Conservation (phyloP, 2,329 filamentous ascomycete genomes). For the Nakataea oryzae region DNA sequence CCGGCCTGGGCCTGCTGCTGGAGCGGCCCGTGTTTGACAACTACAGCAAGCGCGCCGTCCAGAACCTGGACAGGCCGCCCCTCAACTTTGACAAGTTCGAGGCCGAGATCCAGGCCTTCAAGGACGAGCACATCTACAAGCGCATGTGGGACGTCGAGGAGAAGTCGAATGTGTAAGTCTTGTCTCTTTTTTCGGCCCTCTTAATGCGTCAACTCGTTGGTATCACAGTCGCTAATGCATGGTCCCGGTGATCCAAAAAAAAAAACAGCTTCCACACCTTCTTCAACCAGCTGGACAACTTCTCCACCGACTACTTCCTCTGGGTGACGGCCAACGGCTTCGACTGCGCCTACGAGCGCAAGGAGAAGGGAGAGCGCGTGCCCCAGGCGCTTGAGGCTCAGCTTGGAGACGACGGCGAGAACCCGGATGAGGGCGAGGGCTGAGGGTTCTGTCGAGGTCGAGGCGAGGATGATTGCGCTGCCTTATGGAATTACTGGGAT, state of each 20-base stretch:
- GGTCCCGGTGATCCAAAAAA: too few relatives aligned
- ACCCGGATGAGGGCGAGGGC: conserved; percentile 11
- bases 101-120: conserved; percentile 75
- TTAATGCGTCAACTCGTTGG: not conserved
- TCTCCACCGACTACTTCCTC: conserved; percentile 60
- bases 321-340: conserved; percentile 65
- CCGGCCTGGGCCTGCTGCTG: conserved; percentile 75
- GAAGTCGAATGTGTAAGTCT: conserved; percentile 69
- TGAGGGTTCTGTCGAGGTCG: not conserved
- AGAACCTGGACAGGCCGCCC: conserved; percentile 51
- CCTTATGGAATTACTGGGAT: not conserved
- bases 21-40: conserved; percentile 85
- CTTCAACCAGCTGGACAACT: conserved; percentile 71
- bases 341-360: conserved; percentile 41
- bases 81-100: conserved; percentile 75
- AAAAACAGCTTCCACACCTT: conserved; percentile 59
- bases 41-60: conserved; percentile 68
- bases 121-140: conserved; percentile 83
- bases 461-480: not conserved
- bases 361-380: conserved; percentile 28
- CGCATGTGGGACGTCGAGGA: conserved; percentile 87
- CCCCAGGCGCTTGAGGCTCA: conserved; percentile 32
- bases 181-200: not conserved
- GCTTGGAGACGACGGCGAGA: conserved; percentile 39
- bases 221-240: not conserved